Base-by-base conservation (phyloP, 306 rosid genomes). In the Vigna angularis region DNA sequence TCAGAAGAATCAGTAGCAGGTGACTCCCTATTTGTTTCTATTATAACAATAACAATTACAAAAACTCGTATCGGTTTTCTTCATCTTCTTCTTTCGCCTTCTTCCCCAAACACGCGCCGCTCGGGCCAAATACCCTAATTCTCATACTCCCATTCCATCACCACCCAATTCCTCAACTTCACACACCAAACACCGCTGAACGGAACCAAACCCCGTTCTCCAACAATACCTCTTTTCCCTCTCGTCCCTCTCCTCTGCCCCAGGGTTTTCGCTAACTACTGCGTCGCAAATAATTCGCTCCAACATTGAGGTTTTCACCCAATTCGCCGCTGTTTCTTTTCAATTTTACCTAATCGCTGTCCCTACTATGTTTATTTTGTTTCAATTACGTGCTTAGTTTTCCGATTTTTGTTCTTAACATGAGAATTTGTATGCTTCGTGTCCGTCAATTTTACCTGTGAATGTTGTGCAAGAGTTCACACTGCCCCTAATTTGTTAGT, bases 1-100 rank as follows among this genome's bases (percentile, higher is more conserved):
- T 52, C 58, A n/a, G 78, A 72, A 79, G 83, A 79, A 62, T 71
- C 66, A 63, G 78, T 65, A 24, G 66, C 49, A 63, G 73, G 52
- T 63, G 83, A 72, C 32, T 72, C 82, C 18, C 47, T 30, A 50
- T 57, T 68, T 32, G 61, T 16, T 68, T 45, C 7, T 77, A 30
- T 68, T 45, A 42, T 42, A 42, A 45, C 47, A 42, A 42, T 42
- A 8, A 42, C 50, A 44, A 44, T 11, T 77, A 3, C 38, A 13
- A 13, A 56, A 20, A 0, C 55, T 50, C 28, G 0, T 49, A 30
- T 22, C 40, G 8, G 30, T 79, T 73, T 50, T 22, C 72, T 0
- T 36, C 77, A 15, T 70, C 38, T 32, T 28, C 18, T 36, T 52
- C 56, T 38, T 76, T 53, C 20, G 11, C 73, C 65, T 13, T 16